A percentile compares a stretch with the other conserved stretches of the same genome.
phyloP scores from a whole-genome alignment of 305 asterid species.

The Coffea humblotiana region DNA sequence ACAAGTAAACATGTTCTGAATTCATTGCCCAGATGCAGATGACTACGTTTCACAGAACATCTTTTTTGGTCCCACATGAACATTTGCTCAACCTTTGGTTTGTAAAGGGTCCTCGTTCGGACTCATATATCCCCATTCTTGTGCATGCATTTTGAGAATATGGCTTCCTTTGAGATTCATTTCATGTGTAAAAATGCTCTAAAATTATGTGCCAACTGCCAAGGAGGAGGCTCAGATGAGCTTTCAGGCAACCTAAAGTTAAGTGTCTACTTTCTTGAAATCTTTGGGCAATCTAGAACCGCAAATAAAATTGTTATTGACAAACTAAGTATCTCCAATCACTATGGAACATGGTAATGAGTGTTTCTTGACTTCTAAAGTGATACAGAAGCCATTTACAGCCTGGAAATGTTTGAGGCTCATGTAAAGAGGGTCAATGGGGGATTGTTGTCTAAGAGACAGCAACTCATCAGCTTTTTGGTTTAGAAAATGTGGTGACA shows the following conservation, averaged over 20 bases:
- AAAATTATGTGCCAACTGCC: no score
- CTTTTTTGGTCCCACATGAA: neutral
- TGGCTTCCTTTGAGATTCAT: no score
- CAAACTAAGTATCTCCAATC: neutral
- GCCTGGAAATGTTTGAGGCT: constrained; percentile 9
- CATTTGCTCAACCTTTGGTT: neutral
- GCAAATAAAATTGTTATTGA: neutral
- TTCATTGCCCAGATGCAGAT: neutral
- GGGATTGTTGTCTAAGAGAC: neutral
- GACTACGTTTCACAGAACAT: neutral
- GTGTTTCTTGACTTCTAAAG: constrained; percentile 6
- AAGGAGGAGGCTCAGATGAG: no score
- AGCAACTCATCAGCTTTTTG: constrained; percentile 17
- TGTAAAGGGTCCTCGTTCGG: neutral
- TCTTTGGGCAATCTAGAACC: neutral
- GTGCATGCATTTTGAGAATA: neutral
- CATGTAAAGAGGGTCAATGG: neutral
- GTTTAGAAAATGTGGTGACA: constrained; percentile 4
- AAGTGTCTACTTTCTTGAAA: no score
- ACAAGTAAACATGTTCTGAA: neutral
- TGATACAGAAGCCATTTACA: constrained; percentile 1
- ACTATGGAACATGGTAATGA: neutral
- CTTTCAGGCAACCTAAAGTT: no score
- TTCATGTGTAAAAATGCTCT: no score
- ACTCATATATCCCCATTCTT: neutral